Conservation (phyloP, 2,329 filamentous ascomycete genomes). For the Fusarium nanum region DNA sequence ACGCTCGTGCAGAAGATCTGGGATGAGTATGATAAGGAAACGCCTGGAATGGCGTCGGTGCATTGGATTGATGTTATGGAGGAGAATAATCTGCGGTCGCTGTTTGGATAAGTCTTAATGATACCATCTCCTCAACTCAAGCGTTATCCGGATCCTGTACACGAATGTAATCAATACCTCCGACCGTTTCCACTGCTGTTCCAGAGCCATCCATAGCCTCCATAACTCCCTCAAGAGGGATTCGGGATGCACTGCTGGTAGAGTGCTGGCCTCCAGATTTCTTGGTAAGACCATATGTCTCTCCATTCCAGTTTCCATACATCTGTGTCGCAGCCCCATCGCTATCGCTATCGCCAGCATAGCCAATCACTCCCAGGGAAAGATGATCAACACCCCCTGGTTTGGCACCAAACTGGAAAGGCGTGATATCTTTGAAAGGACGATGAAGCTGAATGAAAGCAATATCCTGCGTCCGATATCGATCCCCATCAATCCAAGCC, state of each 20-base stretch:
- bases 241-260: background rate
- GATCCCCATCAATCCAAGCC: background rate
- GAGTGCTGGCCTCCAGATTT: background rate
- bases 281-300: background rate
- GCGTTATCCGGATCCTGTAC: background rate
- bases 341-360: background rate
- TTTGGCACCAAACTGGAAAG: background rate
- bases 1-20: slow-evolving; percentile 33
- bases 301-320: background rate
- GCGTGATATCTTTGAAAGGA: background rate
- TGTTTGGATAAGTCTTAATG: slow-evolving; percentile 30
- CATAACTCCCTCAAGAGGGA: background rate
- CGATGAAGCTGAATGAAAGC: background rate
- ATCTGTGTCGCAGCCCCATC: background rate
- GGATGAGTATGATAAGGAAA: slow-evolving; percentile 37
- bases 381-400: background rate
- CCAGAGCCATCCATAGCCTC: background rate
- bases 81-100: slow-evolving; percentile 34
- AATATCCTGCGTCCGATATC: background rate
- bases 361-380: background rate
- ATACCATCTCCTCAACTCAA: background rate
- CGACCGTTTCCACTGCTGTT: background rate
- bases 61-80: slow-evolving; percentile 45
- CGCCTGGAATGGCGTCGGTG: background rate
- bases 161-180: background rate